phyloP scores from a whole-genome alignment of 108 stramenopile species.

The Pseudonitzschia multistriata region DNA sequence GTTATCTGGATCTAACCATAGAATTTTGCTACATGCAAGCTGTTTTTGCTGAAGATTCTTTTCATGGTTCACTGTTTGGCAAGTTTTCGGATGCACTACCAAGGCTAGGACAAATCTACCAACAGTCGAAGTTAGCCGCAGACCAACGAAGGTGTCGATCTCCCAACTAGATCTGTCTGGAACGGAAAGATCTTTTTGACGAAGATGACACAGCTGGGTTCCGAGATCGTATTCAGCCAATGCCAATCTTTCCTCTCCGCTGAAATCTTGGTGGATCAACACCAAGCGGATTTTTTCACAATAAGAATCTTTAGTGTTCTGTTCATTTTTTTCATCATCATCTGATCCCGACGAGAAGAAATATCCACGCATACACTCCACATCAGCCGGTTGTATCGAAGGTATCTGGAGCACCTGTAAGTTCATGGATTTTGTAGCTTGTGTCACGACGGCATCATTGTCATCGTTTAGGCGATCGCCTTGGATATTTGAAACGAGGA shows the following conservation, averaged over 20 bases:
- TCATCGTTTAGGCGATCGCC: constrained; percentile 52
- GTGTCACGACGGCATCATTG: constrained; percentile 33
- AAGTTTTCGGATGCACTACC: constrained; percentile 4
- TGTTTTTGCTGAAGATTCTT: not conserved
- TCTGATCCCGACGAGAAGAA: not conserved
- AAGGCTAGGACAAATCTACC: constrained; percentile 3
- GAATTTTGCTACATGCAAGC: not conserved
- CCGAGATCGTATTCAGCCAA: constrained; percentile 16
- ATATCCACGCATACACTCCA: constrained; percentile 3
- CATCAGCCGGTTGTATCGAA: constrained; percentile 2
- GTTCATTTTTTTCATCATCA: not conserved
- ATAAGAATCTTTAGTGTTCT: not conserved
- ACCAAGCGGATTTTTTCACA: constrained; percentile 7
- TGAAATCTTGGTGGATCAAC: not conserved
- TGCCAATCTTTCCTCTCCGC: constrained; percentile 5
- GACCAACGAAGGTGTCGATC: not conserved
- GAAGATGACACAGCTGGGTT: constrained; percentile 1
- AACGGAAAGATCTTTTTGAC: not conserved
- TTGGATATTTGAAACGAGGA: constrained; percentile 71
- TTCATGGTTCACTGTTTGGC: not conserved
- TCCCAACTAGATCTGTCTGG: constrained; percentile 3
- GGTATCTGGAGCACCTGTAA: constrained; percentile 39
- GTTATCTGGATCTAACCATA: constrained; percentile 17
- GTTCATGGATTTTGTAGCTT: constrained; percentile 51
- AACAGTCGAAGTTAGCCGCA: not conserved